phyloP scores from a whole-genome alignment of 2,329 filamentous ascomycete species.

The Purpureocillium lavendulum region DNA sequence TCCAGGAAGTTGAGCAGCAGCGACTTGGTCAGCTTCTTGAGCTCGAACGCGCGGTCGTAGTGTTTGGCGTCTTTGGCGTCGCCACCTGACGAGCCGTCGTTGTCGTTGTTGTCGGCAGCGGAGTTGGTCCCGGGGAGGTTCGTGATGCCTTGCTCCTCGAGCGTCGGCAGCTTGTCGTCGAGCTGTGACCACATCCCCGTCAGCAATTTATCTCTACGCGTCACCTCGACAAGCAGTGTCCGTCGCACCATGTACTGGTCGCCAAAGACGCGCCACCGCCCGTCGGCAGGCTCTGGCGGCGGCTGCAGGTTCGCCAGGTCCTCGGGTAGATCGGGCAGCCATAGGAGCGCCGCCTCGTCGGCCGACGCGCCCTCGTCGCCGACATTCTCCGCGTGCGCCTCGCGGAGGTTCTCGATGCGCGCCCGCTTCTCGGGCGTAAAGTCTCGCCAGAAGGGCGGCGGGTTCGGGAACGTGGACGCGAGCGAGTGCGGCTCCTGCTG shows the following conservation, averaged over 20 bases:
- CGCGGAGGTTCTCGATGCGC: conserved; percentile 38
- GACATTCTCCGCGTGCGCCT: conserved; percentile 23
- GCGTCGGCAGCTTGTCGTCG: conserved; percentile 53
- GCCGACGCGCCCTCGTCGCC: conserved; percentile 8
- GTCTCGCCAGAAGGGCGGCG: conserved; percentile 82
- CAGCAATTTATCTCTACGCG: no score
- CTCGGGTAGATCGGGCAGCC: conserved; percentile 47
- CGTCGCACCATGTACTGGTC: conserved; percentile 45
- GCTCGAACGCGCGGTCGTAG: conserved; percentile 56
- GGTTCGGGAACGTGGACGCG: conserved; percentile 70
- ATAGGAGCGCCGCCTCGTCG: conserved; percentile 17
- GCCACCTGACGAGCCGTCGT: no score
- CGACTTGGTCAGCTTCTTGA: conserved; percentile 74
- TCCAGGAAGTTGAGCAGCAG: conserved; percentile 85
- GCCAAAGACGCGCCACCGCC: conserved; percentile 70
- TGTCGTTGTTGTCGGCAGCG: neutral
- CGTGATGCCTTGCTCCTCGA: conserved; percentile 62
- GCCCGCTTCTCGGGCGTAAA: conserved; percentile 72
- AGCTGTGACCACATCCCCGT: conserved; percentile 28
- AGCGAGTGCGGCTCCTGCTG: conserved; percentile 38
- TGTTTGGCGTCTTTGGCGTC: conserved; percentile 43
- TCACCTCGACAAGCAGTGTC: no score
- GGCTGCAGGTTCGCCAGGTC: conserved; percentile 75
- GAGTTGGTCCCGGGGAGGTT: conserved; percentile 44
- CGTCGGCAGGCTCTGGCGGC: conserved; percentile 62